These are phyloP conservation scores for Noccaea bulbosa DNA, from an alignment of 345 rosid genomes.

Conservation along the genomic window DNA sequence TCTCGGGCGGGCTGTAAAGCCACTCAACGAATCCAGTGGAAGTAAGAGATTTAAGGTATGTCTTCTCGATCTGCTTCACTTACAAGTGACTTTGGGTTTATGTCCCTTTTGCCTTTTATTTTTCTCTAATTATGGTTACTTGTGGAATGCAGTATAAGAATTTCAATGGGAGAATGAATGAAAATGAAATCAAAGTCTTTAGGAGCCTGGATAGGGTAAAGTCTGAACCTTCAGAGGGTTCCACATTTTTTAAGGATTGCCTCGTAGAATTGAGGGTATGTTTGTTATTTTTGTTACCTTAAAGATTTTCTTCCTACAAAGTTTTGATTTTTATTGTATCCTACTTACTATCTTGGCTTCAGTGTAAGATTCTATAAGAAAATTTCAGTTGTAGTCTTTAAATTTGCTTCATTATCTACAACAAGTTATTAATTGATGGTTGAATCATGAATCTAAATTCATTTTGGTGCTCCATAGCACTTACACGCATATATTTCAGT, in stretches of 20 bases:
- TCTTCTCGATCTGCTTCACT: background rate
- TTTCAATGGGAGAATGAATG: slow-evolving; percentile 56
- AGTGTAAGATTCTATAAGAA: too few relatives aligned
- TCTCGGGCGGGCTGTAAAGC: slow-evolving; percentile 29
- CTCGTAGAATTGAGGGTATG: slow-evolving; percentile 84
- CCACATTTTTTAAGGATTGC: slow-evolving; percentile 67
- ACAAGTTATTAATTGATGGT: background rate
- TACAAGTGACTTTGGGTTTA: background rate
- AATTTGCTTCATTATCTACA: too few relatives aligned
- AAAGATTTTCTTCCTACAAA: background rate
- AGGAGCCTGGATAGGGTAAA: slow-evolving; percentile 62
- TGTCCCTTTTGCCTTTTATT: background rate
- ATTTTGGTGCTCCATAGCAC: too few relatives aligned
- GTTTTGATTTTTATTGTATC: too few relatives aligned
- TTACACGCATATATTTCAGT: background rate
- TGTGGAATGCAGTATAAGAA: slow-evolving; percentile 62
- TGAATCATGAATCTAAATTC: too few relatives aligned
- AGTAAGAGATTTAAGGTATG: slow-evolving; percentile 18
- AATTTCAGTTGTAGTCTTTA: too few relatives aligned
- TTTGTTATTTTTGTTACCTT: background rate
- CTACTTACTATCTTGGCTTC: too few relatives aligned
- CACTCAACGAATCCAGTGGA: background rate
- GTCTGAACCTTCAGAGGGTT: slow-evolving; percentile 73
- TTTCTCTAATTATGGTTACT: slow-evolving; percentile 8
- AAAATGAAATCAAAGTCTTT: slow-evolving; percentile 65